Evolutionary conservation across 2,329 filamentous ascomycete species (phyloP), one percentile per base, ranked within the genome.

Genomic region (Trichophyton rubrum): DNA sequence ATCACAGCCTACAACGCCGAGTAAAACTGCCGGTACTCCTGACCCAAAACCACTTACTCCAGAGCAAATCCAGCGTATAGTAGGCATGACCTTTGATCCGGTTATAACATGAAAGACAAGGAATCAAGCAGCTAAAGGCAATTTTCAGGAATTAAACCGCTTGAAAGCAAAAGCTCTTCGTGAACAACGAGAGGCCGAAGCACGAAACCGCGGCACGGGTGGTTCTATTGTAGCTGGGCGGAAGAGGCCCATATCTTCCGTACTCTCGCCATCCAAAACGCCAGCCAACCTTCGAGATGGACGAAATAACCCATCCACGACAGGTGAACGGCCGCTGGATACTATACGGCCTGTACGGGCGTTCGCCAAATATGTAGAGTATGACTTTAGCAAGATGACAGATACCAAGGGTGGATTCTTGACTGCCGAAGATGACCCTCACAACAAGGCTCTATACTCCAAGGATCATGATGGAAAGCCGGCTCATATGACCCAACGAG

Each of bases 371-470:
- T 97, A 88, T 71, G 91, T 99, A 69, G 93, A 99, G 70, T 97
- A 96, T 76, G 93, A 99, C 73, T 93, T 99, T 75, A 92, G 88
- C 71, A 88, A 92, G 75, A 97, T 99, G 90, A 95, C 87, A 5
- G 93, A 99, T 72, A 97, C 92, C 0, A 96, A 96, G 71, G 93
- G 93, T 64, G 93, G 93, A 0, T 99, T 99, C 73, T 75, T 99
- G 65, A 88, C 87, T n/a, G 82, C 83, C 0, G 88, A 92, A 64
- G 93, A 99, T 70, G 93, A 99, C 73, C 93, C 93, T 0, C 84
- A 87, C 71, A 96, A 96, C 70, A 86, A 86, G 66, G 89, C 86
- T 7, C 79, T 92, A 68, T 83, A 85, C 67, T 79, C 77, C 5
- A 76, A 72, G 7, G 72, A 80, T 59, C 74, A 66, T 7, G 82